Base-by-base conservation (phyloP, 164 flowering plant species). In the Vitis rupestris region DNA sequence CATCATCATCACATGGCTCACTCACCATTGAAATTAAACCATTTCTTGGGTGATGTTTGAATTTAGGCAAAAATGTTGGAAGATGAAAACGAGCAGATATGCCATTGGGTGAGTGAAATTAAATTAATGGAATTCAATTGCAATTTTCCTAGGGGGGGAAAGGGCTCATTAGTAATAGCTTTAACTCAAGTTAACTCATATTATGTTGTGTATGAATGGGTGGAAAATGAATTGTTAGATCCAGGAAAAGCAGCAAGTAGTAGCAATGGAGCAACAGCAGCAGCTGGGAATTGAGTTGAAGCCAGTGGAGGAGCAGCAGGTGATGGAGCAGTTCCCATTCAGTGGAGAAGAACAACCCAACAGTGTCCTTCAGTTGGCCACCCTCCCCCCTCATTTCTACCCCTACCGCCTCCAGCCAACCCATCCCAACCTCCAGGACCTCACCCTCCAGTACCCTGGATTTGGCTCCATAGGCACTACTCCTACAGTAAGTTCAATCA, bases 371-470 rank as follows among this genome's bases (percentile, higher is more conserved):
- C 87, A 84, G 66, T 82, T 84, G 10, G 79, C 84, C 2, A 29
- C 51, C 4, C 56, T 68, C 48, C 65, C 70, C 7, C 80, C 85
- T 52, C 76, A 65, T 8, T 54, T 74, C 17, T 76, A 75, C 15
- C 68, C 81, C 1, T 82, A 64, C 47, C 82, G 80, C 14, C 84
- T 85, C 55, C 89, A 82, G 70, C 82, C 89, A 31, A 55, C 79
- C 73, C 88, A 85, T 44, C 86, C 85, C 50, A 85, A 85, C 59
- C 82, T 82, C 17, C 85, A 85, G 66, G 83, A 82, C 17, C 50
- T 76, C 50, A 65, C 69, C 23, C 73, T 73, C 67, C 72, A 61
- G 3, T 66, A 50, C 70, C 50, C 8, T 47, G 63, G n/a, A 31
- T 23, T 15, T 64, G 31, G 56, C 44, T 37, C 44, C 0, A 37